Evolutionary conservation across 1,284 basidiomycete species (phyloP).

Genomic region (Xanthoconium separans): DNA sequence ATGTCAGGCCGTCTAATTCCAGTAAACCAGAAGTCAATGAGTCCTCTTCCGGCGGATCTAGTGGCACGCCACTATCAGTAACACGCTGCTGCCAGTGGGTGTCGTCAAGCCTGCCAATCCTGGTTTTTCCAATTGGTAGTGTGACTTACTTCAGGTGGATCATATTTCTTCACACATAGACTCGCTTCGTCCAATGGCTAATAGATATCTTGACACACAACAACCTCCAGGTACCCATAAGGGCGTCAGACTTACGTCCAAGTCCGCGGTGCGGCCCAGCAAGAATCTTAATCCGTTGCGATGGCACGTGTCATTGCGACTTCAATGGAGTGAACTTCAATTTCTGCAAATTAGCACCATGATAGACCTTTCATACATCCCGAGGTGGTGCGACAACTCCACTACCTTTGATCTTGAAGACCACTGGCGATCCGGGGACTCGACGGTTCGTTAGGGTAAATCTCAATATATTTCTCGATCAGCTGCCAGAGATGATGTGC

Average conservation of each 20-base stretch:
- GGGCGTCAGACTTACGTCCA: conserved; percentile 11
- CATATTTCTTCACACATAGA: conserved; percentile 1
- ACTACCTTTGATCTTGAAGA: conserved; percentile 6
- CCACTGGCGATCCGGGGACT: conserved; percentile 17
- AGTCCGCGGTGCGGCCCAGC: conserved; percentile 24
- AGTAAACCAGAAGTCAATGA: neutral
- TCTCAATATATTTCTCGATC: conserved; percentile 25
- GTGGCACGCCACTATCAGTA: neutral
- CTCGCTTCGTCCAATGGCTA: conserved; percentile 8
- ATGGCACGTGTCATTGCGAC: conserved; percentile 3
- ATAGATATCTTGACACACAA: conserved; percentile 13
- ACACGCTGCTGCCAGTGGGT: neutral
- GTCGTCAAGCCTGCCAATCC: conserved; percentile 4
- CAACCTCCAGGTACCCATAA: conserved; percentile 8
- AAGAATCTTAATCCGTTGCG: conserved; percentile 6
- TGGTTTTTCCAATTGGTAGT: neutral
- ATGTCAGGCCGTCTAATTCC: neutral
- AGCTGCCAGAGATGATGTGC: conserved; percentile 8
- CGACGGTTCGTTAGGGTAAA: conserved; percentile 9
- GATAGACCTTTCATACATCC: conserved; percentile 13
- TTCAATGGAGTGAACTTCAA: neutral
- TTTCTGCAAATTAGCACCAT: conserved; percentile 16
- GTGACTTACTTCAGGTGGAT: conserved; percentile 1
- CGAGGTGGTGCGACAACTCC: conserved; percentile 3
- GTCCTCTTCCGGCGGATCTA: neutral